Conservation (phyloP, 2,329 filamentous ascomycete genomes). For the Cryphonectria japonica region DNA sequence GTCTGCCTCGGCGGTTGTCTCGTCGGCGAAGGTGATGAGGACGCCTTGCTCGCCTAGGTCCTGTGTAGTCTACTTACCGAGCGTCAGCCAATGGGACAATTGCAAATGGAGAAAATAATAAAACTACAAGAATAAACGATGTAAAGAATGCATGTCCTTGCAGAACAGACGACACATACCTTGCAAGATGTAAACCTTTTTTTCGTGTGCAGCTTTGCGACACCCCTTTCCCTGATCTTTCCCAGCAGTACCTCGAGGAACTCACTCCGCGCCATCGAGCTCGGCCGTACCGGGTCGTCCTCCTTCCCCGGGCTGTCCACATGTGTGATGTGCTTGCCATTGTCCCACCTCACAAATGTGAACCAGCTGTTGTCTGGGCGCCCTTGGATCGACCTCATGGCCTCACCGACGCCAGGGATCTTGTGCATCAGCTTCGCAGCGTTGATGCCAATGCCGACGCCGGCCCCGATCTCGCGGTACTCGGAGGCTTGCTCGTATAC, state of each 20-base stretch:
- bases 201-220: conserved; percentile 19
- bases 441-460: conserved; percentile 41
- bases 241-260: conserved; percentile 22
- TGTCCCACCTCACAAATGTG: conserved; percentile 24
- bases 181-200: conserved; percentile 20
- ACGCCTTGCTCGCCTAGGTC: conserved; percentile 32
- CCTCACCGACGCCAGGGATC: conserved; percentile 18
- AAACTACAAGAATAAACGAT: too few species aligned
- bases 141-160: too few species aligned
- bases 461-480: conserved; percentile 27
- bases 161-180: neutral
- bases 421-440: conserved; percentile 31
- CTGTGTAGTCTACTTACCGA: neutral
- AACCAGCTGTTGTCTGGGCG: conserved; percentile 18
- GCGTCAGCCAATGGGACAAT: neutral
- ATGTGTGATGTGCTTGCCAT: conserved; percentile 15
- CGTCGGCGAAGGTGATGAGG: conserved; percentile 21
- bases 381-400: conserved; percentile 22
- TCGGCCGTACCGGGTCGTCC: conserved; percentile 15
- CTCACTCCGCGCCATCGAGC: conserved; percentile 25
- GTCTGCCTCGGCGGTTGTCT: conserved; percentile 20
- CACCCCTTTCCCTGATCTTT: conserved; percentile 11
- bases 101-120: too few species aligned
- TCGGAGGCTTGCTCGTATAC: conserved; percentile 26
- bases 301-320: conserved; percentile 2